Conservation (phyloP, 768 basidiomycete species). For the Daedaleopsis sinensis region DNA sequence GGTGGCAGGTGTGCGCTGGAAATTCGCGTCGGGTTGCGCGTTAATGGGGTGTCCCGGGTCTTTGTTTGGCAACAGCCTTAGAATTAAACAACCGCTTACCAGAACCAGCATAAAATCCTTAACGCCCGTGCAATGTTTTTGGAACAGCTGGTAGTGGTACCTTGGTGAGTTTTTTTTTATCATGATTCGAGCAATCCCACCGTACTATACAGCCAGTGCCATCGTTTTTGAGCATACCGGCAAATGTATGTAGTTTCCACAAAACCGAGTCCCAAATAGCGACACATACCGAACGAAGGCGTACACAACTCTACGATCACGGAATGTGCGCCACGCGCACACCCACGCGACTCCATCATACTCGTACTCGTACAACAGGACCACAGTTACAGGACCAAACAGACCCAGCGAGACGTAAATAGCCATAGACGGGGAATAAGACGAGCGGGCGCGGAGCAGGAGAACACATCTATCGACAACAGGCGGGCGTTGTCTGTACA, state of each 20-base stretch:
- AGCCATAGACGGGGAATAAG: background rate
- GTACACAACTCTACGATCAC: background rate
- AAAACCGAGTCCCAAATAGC: no score
- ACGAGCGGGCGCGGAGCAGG: background rate
- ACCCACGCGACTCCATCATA: background rate
- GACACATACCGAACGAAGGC: no score
- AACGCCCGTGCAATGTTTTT: background rate
- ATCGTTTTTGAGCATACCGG: no score
- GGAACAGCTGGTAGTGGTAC: background rate
- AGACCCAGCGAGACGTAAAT: background rate
- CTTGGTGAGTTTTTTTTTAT: background rate
- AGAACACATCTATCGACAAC: background rate
- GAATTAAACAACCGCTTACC: conserved; percentile 28
- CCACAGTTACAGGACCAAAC: background rate
- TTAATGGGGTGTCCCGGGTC: conserved; percentile 17
- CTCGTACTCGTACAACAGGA: background rate
- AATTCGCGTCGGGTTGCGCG: background rate
- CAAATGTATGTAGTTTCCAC: no score
- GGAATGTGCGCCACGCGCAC: background rate
- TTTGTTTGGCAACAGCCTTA: conserved; percentile 27
- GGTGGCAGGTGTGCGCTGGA: conserved; percentile 1
- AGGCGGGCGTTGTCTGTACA: background rate
- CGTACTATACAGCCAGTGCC: no score
- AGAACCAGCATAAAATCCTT: background rate
- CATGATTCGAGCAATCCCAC: no score